These are phyloP conservation scores for Umbelopsis vinacea DNA, from an alignment of 192 early-diverging fungal genomes.

Conservation along the genomic window DNA sequence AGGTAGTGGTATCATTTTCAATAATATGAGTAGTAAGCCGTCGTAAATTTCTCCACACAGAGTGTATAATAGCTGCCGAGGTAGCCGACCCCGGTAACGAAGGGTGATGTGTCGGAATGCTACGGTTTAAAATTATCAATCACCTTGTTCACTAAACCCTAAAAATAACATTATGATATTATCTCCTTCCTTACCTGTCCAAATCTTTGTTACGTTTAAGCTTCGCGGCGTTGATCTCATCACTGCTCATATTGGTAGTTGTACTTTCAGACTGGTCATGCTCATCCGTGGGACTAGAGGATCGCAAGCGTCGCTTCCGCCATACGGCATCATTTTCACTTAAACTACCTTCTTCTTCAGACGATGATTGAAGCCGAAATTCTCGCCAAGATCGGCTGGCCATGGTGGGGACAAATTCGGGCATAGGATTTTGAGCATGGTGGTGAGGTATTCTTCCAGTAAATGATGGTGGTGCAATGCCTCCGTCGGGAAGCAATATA, in stretches of 20 bases:
- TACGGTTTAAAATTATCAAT: constrained; percentile 16
- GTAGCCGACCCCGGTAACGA: constrained; percentile 31
- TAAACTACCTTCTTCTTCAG: constrained; percentile 16
- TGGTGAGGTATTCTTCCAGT: background rate
- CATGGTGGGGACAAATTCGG: constrained; percentile 16
- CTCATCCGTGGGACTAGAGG: background rate
- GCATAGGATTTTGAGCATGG: background rate
- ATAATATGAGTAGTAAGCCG: constrained; percentile 41
- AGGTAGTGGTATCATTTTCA: constrained; percentile 40
- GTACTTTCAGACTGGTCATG: background rate
- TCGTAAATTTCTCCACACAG: constrained; percentile 36
- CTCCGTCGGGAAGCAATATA: constrained; percentile 31
- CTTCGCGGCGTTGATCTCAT: constrained; percentile 23
- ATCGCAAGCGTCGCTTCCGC: background rate
- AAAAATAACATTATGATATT: too few relatives aligned
- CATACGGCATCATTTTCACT: constrained; percentile 17
- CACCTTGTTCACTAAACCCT: too few relatives aligned
- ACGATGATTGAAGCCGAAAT: background rate
- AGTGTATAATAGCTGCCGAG: constrained; percentile 34
- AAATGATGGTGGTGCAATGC: constrained; percentile 35
- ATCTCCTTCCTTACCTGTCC: constrained; percentile 26
- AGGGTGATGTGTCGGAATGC: constrained; percentile 45
- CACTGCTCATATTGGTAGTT: background rate
- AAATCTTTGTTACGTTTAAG: constrained; percentile 17
- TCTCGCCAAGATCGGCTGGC: constrained; percentile 1